Evolutionary conservation across 2,329 filamentous ascomycete genomes (phyloP), one percentile per base, ranked within the genome.

Genomic region (Fusarium nurragi): DNA sequence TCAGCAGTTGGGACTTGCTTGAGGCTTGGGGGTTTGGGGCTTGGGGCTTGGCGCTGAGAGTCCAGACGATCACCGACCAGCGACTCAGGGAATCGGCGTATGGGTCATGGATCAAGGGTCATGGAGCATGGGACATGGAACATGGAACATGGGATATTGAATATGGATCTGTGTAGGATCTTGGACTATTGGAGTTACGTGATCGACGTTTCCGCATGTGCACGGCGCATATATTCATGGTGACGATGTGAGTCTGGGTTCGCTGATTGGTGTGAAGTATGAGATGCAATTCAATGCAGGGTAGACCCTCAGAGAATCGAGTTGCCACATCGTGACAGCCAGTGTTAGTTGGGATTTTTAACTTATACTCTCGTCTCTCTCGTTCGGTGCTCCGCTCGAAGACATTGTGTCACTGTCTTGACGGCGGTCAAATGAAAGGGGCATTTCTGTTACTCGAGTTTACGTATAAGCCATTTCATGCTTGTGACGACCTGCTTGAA

Each of bases 181-280:
- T 18, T 28, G 51, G 49, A 22, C n/a, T 32, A 32, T 37, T 30
- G 19, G 22, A 32, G 21, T 32, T 19, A 25, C 25, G 30, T 44
- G 16, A 65, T 61, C 61, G 36, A n/a, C 41, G 56, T 28, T 39
- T 46, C 18, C 43, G 26, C 41, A 14, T 55, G n/a, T 39, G 44
- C 32, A 40, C 44, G 43, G 46, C 40, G 56, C 34, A 62, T 62
- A 52, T 18, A 51, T 37, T 34, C 18, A 44, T 48, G 26, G 40
- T 25, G 16, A 40, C 18, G 30, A 23, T 23, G 38, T 25, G 38
- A 23, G 28, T 11, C 12, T 32, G 22, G 36, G 30, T 50, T 25
- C 23, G 44, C 39, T 14, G 22, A 22, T 34, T 26, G 39, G 30
- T 30, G 40, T 38, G 44, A 40, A 34, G n/a, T n/a, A 46, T 38